Conservation (phyloP, 148 eudicot species). For the Fagopyrum tataricum region DNA sequence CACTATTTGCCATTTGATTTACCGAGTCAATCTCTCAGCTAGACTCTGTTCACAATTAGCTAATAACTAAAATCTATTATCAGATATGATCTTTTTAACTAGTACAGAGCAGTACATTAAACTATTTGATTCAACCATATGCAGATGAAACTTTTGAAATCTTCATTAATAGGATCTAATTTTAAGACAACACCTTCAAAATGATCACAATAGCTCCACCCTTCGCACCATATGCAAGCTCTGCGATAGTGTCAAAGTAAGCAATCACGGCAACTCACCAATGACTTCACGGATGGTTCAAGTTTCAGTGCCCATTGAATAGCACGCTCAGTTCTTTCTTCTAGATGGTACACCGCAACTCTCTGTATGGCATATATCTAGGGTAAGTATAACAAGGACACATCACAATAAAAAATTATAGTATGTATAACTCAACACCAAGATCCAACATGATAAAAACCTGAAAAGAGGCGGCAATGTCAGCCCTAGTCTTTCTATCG, state of each 20-base stretch:
- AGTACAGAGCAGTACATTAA: too few species aligned
- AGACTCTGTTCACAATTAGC: too few species aligned
- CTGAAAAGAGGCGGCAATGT: constrained; percentile 98
- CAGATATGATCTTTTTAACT: too few species aligned
- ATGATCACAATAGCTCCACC: too few species aligned
- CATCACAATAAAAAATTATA: background rate
- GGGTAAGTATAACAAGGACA: background rate
- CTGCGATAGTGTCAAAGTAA: background rate
- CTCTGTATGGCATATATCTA: constrained; percentile 40
- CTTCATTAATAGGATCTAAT: too few species aligned
- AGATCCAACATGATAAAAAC: constrained; percentile 23
- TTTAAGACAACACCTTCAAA: too few species aligned
- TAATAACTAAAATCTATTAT: too few species aligned
- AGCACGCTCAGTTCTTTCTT: constrained; percentile 89
- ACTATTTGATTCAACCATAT: too few species aligned
- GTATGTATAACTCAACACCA: background rate
- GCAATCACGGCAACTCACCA: constrained; percentile 34
- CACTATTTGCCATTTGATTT: too few species aligned
- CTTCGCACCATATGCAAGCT: background rate
- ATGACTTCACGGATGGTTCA: constrained; percentile 73
- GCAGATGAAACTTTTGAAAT: too few species aligned
- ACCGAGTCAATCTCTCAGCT: too few species aligned
- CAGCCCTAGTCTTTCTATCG: constrained; percentile 77
- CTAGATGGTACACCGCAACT: constrained; percentile 88
- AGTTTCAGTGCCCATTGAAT: constrained; percentile 87